These are phyloP conservation scores for Camelina hispida DNA, from an alignment of 345 rosid genomes.

Conservation along the genomic window DNA sequence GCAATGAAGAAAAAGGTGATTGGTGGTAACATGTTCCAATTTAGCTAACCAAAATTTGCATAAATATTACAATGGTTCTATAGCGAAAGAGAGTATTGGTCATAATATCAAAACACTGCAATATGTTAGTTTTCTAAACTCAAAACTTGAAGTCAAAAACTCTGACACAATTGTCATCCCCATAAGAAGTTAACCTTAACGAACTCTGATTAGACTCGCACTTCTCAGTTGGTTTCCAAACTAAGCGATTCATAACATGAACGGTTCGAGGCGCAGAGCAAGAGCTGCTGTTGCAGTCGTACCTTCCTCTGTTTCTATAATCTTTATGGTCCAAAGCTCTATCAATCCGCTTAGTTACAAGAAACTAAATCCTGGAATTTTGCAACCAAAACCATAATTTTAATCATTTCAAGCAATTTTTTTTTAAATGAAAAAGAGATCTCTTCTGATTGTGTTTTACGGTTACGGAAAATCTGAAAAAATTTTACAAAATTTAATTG, in stretches of 20 bases:
- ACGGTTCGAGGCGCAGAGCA: constrained; percentile 53
- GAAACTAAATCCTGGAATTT: background rate
- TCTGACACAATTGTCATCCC: constrained; percentile 87
- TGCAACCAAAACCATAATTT: background rate
- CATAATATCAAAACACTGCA: background rate
- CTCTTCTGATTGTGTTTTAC: background rate
- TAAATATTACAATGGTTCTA: constrained; percentile 12
- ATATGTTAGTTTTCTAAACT: constrained; percentile 28
- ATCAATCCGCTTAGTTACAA: constrained; percentile 51
- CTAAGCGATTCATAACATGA: constrained; percentile 69
- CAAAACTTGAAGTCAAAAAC: constrained; percentile 60
- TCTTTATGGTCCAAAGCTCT: constrained; percentile 63
- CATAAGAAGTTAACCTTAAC: constrained; percentile 74
- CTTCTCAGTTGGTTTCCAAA: constrained; percentile 64
- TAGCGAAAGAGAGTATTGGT: background rate
- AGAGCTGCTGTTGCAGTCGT: constrained; percentile 47
- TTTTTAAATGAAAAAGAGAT: too few species aligned
- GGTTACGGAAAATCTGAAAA: background rate
- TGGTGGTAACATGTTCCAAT: background rate
- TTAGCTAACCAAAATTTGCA: constrained; percentile 25
- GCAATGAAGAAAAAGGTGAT: background rate
- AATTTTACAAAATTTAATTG: too few species aligned
- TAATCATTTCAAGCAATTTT: background rate
- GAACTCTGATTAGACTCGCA: constrained; percentile 40
- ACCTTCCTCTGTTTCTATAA: constrained; percentile 43